Evolutionary conservation across 805 yeast genomes (phyloP).

Genomic region (Sugiyamaella americana): DNA sequence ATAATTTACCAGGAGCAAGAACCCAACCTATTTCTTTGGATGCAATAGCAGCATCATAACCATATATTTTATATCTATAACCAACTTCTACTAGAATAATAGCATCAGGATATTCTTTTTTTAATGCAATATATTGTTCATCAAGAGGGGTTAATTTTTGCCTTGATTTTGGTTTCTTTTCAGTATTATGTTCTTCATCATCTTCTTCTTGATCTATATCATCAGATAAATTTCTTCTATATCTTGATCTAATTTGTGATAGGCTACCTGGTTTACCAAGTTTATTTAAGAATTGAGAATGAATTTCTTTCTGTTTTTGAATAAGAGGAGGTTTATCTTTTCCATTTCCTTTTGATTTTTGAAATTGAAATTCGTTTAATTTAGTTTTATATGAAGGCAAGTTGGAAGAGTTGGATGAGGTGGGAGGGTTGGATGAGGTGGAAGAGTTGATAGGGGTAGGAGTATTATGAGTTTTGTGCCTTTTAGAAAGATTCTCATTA

Average conservation of each 20-base stretch:
- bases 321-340: background rate
- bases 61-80: constrained; percentile 82
- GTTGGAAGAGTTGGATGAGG: too few species aligned
- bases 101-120: constrained; percentile 55
- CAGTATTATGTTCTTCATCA: background rate
- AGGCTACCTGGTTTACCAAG: constrained; percentile 14
- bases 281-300: constrained; percentile 7
- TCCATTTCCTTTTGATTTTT: constrained; percentile 5
- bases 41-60: constrained; percentile 72
- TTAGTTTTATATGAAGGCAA: too few species aligned
- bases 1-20: constrained; percentile 62
- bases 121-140: constrained; percentile 65
- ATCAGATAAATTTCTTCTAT: background rate
- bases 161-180: background rate
- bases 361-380: background rate
- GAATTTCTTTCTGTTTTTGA: background rate
- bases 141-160: constrained; percentile 70
- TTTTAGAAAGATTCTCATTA: too few species aligned
- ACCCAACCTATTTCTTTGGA: constrained; percentile 52
- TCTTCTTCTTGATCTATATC: background rate
- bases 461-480: too few species aligned
- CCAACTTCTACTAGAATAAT: constrained; percentile 83
- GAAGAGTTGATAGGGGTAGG: too few species aligned
- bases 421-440: too few species aligned
- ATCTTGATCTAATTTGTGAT: constrained; percentile 6